These are phyloP conservation scores for Neoboletus subvelutipes DNA, from an alignment of 768 basidiomycete species.

Conservation along the genomic window DNA sequence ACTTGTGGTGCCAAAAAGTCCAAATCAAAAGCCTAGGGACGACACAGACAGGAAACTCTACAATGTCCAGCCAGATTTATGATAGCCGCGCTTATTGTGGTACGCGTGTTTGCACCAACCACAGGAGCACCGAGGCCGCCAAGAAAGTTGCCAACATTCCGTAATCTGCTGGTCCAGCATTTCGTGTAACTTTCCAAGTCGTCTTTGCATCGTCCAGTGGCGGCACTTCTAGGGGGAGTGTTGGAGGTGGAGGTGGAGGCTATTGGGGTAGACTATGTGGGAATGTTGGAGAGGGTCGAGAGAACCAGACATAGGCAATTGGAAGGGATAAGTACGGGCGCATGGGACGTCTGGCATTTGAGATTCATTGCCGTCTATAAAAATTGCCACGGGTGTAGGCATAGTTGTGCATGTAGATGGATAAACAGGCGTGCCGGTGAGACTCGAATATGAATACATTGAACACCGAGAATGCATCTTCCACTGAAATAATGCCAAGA, in stretches of 20 bases:
- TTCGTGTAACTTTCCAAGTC: conserved; percentile 35
- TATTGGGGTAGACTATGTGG: background rate
- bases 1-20: too few relatives aligned
- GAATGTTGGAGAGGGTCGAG: too few relatives aligned
- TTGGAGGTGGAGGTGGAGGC: conserved; percentile 1
- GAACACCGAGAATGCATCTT: conserved; percentile 72
- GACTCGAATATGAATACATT: conserved; percentile 44
- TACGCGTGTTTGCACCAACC: conserved; percentile 14
- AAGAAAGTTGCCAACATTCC: conserved; percentile 58
- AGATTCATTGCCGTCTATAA: background rate
- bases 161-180: too few relatives aligned
- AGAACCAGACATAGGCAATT: conserved; percentile 13
- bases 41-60: too few relatives aligned
- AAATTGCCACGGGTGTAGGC: too few relatives aligned
- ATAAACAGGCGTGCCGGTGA: conserved; percentile 52
- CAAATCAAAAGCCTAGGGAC: too few relatives aligned
- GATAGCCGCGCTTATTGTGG: background rate
- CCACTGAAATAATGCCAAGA: too few relatives aligned
- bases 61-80: too few relatives aligned
- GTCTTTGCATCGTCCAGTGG: conserved; percentile 53
- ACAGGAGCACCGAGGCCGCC: conserved; percentile 41
- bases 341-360: conserved; percentile 2
- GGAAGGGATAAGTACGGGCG: conserved; percentile 28
- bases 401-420: conserved; percentile 30
- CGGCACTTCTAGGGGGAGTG: conserved; percentile 36